A percentile compares a stretch with the other conserved stretches of the same genome.
Evolutionary conservation across 1,284 basidiomycete species (phyloP).

Genomic region (Pseudozyma flocculosa): DNA sequence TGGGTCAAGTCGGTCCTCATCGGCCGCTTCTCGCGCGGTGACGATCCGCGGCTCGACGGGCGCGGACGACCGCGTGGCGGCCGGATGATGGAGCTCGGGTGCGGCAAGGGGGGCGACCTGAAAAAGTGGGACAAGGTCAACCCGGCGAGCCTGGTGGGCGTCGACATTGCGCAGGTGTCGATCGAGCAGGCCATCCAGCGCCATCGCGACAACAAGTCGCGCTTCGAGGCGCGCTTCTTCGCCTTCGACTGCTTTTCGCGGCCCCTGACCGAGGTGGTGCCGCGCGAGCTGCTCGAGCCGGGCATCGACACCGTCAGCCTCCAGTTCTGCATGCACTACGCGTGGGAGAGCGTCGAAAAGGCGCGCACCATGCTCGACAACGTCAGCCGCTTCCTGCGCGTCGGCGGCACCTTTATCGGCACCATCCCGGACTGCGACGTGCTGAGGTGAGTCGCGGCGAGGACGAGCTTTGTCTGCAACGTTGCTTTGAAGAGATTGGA

Average conservation of each 20-base stretch:
- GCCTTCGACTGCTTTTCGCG: slow-evolving; percentile 84
- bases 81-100: slow-evolving; percentile 91
- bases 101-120: slow-evolving; percentile 96
- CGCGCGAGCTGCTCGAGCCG: slow-evolving; percentile 63
- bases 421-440: slow-evolving; percentile 80
- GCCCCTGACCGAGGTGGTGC: slow-evolving; percentile 71
- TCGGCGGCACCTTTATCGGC: slow-evolving; percentile 86
- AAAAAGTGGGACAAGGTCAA: slow-evolving; percentile 92
- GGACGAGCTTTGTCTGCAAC: too few species aligned
- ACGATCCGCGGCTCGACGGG: slow-evolving; percentile 17
- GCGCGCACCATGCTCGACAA: slow-evolving; percentile 90
- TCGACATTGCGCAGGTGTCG: slow-evolving; percentile 88
- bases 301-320: slow-evolving; percentile 92
- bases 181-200: slow-evolving; percentile 83
- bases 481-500: too few species aligned
- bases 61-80: slow-evolving; percentile 59
- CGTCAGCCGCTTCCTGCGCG: slow-evolving; percentile 74
- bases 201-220: slow-evolving; percentile 62
- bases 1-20: slow-evolving; percentile 63
- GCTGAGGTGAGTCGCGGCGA: slow-evolving; percentile 76
- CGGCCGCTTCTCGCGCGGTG: slow-evolving; percentile 25
- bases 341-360: slow-evolving; percentile 84
- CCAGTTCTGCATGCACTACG: slow-evolving; percentile 99
- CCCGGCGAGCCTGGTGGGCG: slow-evolving; percentile 75
- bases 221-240: slow-evolving; percentile 76